Percentiles rank a stretch among this genome's conserved stretches.
These are phyloP conservation scores for Phyllosticta citriasiana DNA, from an alignment of 2,329 filamentous ascomycete species.

Conservation along the genomic window DNA sequence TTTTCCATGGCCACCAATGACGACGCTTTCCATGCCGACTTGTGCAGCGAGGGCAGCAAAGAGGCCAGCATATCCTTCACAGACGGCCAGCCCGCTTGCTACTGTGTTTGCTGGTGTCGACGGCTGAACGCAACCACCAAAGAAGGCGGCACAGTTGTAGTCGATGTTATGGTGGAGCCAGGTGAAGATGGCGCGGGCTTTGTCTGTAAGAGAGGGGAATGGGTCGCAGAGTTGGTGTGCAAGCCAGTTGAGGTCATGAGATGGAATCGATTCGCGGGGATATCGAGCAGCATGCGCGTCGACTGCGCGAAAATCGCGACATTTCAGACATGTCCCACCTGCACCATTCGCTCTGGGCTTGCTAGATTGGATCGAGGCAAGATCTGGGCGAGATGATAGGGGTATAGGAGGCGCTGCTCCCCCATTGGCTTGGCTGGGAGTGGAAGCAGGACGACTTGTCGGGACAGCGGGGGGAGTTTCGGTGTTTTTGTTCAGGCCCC, in stretches of 20 bases:
- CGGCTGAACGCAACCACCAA: conserved; percentile 55
- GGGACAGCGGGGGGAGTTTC: conserved; percentile 22
- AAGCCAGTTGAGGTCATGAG: conserved; percentile 58
- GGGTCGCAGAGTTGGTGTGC: conserved; percentile 67
- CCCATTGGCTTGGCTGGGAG: background rate
- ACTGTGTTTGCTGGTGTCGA: conserved; percentile 66
- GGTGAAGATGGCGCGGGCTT: conserved; percentile 83
- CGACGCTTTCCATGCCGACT: conserved; percentile 67
- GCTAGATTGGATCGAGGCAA: conserved; percentile 43
- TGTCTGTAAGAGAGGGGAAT: conserved; percentile 77
- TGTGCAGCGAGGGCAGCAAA: conserved; percentile 69
- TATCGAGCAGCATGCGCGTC: conserved; percentile 71
- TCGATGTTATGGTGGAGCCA: conserved; percentile 92
- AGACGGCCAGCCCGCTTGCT: conserved; percentile 71
- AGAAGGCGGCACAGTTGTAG: conserved; percentile 76
- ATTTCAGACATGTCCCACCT: conserved; percentile 54
- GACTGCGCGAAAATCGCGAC: conserved; percentile 77
- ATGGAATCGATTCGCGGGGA: conserved; percentile 62
- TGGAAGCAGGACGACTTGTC: background rate
- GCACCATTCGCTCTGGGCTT: conserved; percentile 23
- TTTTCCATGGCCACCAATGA: conserved; percentile 74
- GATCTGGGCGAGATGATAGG: conserved; percentile 45
- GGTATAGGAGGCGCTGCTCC: conserved; percentile 42
- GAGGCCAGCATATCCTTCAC: conserved; percentile 78
- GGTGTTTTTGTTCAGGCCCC: conserved; percentile 33